Conservation (phyloP, 495 filamentous ascomycete genomes). For the Cercophora scortea region DNA sequence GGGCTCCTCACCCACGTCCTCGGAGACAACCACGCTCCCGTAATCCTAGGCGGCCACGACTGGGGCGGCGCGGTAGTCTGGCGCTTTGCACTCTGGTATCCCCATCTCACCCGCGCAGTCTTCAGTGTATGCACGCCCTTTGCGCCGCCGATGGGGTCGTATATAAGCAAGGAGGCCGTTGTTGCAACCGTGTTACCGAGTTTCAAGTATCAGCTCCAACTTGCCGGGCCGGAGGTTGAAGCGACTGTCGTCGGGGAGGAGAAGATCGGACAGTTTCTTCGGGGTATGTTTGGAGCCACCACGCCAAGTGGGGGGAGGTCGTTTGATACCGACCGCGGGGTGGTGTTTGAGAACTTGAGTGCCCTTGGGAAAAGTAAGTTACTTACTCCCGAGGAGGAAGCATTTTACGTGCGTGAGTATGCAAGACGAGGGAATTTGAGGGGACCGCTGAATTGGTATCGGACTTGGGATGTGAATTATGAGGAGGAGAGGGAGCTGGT, state of each 20-base stretch:
- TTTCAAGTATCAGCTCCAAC: slow-evolving; percentile 76
- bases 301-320: slow-evolving; percentile 44
- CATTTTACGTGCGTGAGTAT: slow-evolving; percentile 68
- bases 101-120: slow-evolving; percentile 60
- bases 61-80: slow-evolving; percentile 56
- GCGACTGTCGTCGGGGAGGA: slow-evolving; percentile 41
- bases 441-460: slow-evolving; percentile 84
- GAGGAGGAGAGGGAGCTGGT: slow-evolving; percentile 57
- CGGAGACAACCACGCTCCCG: not conserved
- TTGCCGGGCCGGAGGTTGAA: slow-evolving; percentile 61
- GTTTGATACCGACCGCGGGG: slow-evolving; percentile 50
- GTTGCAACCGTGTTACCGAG: slow-evolving; percentile 57
- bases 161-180: slow-evolving; percentile 39
- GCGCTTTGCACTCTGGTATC: slow-evolving; percentile 64
- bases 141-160: slow-evolving; percentile 39
- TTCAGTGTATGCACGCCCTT: slow-evolving; percentile 79
- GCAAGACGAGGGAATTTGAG: slow-evolving; percentile 56
- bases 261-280: slow-evolving; percentile 59
- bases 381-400: slow-evolving; percentile 59
- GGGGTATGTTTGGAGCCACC: slow-evolving; percentile 57
- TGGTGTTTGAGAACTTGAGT: slow-evolving; percentile 39
- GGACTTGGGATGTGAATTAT: slow-evolving; percentile 60
- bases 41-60: slow-evolving; percentile 39
- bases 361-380: slow-evolving; percentile 47
- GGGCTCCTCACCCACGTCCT: slow-evolving; percentile 7